Conservation (phyloP, 108 stramenopile genomes). For the Ochromonas danica region DNA sequence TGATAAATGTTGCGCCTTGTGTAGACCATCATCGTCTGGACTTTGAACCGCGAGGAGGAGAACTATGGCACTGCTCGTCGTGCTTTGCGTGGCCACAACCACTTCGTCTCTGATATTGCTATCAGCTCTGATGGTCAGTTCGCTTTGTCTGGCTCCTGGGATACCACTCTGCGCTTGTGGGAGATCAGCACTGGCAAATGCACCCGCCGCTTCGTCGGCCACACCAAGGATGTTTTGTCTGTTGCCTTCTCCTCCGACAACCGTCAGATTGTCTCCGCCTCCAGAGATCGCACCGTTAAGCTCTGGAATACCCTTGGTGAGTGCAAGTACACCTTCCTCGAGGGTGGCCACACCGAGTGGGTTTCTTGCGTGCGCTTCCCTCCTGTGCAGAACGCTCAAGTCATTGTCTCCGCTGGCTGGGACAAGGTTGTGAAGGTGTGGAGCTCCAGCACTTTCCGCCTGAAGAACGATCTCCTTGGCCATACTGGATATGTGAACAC, state of each 20-base stretch:
- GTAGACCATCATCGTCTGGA: constrained; percentile 88
- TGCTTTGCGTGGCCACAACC: constrained; percentile 92
- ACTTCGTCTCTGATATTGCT: constrained; percentile 98
- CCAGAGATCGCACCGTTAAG: constrained; percentile 96
- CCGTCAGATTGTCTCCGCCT: constrained; percentile 93
- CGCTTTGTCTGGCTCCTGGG: constrained; percentile 95
- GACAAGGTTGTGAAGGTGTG: constrained; percentile 99
- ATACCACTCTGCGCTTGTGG: constrained; percentile 96
- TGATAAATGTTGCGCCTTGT: too few relatives aligned
- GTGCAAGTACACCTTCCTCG: constrained; percentile 88
- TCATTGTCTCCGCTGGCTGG: constrained; percentile 98
- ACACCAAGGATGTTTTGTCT: constrained; percentile 96
- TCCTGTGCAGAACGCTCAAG: constrained; percentile 80
- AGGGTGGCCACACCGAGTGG: constrained; percentile 98
- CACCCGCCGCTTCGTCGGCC: constrained; percentile 97
- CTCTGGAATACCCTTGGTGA: constrained; percentile 99
- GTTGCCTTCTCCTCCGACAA: constrained; percentile 98
- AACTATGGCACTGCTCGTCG: constrained; percentile 91
- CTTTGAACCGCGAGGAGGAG: constrained; percentile 71
- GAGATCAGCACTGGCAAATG: constrained; percentile 92
- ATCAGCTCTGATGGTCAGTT: constrained; percentile 93
- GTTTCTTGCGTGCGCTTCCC: constrained; percentile 99
- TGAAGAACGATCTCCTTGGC: constrained; percentile 95
- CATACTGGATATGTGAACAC: constrained; percentile 99
- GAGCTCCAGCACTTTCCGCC: constrained; percentile 49